Evolutionary conservation across 495 filamentous ascomycete species (phyloP).

Genomic region (Hypoxylon subgilvum): DNA sequence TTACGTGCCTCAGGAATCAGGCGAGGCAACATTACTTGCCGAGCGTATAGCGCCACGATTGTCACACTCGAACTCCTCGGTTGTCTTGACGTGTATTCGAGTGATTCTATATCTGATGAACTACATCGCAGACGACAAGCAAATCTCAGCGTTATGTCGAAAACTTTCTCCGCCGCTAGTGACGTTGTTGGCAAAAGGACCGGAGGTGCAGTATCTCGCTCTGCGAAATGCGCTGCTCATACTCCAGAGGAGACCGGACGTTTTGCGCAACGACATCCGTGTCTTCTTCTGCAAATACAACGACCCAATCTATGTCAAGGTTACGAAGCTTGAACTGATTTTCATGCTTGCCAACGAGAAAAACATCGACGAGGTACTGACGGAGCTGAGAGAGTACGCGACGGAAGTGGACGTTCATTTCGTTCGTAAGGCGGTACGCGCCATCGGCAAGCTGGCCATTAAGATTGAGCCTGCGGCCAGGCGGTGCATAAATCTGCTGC

Average conservation of each 20-base stretch:
- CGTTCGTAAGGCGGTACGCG: slow-evolving; percentile 94
- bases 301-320: slow-evolving; percentile 99
- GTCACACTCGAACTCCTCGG: slow-evolving; percentile 94
- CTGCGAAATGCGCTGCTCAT: slow-evolving; percentile 94
- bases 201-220: slow-evolving; percentile 96
- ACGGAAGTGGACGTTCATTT: slow-evolving; percentile 99
- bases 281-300: slow-evolving; percentile 99
- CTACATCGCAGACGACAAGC: slow-evolving; percentile 93
- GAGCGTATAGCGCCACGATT: slow-evolving; percentile 92
- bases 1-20: slow-evolving; percentile 90
- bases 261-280: slow-evolving; percentile 93
- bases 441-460: slow-evolving; percentile 97
- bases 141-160: slow-evolving; percentile 83
- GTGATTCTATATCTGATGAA: slow-evolving; percentile 99
- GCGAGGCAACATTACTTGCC: slow-evolving; percentile 85
- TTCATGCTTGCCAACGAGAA: slow-evolving; percentile 98
- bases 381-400: slow-evolving; percentile 94
- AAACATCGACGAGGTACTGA: slow-evolving; percentile 94
- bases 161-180: slow-evolving; percentile 96
- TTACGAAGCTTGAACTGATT: slow-evolving; percentile 97
- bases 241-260: slow-evolving; percentile 89
- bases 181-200: slow-evolving; percentile 92
- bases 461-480: slow-evolving; percentile 95
- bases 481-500: slow-evolving; percentile 87
- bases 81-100: slow-evolving; percentile 93